Conservation (phyloP, 2,329 filamentous ascomycete genomes). For the Colletotrichum magnum region DNA sequence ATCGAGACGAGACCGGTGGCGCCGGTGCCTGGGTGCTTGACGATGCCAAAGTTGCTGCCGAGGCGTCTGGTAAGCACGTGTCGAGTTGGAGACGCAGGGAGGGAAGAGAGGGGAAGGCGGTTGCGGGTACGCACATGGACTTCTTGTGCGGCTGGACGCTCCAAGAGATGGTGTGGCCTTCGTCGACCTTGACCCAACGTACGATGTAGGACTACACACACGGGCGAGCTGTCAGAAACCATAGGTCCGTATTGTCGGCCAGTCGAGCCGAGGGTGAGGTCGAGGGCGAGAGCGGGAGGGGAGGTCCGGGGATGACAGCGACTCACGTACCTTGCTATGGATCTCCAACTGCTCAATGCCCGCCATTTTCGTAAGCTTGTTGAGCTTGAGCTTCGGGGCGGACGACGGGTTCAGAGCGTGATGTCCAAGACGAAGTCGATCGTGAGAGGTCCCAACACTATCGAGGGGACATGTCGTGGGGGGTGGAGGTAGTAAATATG, state of each 20-base stretch:
- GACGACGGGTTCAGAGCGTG: background rate
- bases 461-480: conserved; percentile 30
- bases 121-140: conserved; percentile 75
- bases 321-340: conserved; percentile 86
- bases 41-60: conserved; percentile 90
- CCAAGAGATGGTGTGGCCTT: conserved; percentile 95
- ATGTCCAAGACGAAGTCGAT: background rate
- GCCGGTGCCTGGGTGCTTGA: conserved; percentile 91
- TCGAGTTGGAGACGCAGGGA: background rate
- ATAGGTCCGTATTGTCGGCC: background rate
- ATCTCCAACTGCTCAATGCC: conserved; percentile 98
- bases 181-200: conserved; percentile 93
- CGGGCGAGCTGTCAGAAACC: conserved; percentile 33
- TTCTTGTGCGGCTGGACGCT: conserved; percentile 98
- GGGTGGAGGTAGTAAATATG: conserved; percentile 9
- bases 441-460: conserved; percentile 17
- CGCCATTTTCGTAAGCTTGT: conserved; percentile 72
- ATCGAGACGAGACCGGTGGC: conserved; percentile 63
- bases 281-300: background rate
- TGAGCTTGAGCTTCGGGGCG: background rate
- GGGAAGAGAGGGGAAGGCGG: conserved; percentile 5
- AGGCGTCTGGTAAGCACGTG: conserved; percentile 27
- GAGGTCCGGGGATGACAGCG: conserved; percentile 7
- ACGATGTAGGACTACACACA: conserved; percentile 91
- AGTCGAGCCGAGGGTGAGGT: conserved; percentile 29